Percentiles rank a stretch among this genome's conserved stretches.
phyloP scores from a whole-genome alignment of 164 flowering plant species.

The Tinospora cordifolia region DNA sequence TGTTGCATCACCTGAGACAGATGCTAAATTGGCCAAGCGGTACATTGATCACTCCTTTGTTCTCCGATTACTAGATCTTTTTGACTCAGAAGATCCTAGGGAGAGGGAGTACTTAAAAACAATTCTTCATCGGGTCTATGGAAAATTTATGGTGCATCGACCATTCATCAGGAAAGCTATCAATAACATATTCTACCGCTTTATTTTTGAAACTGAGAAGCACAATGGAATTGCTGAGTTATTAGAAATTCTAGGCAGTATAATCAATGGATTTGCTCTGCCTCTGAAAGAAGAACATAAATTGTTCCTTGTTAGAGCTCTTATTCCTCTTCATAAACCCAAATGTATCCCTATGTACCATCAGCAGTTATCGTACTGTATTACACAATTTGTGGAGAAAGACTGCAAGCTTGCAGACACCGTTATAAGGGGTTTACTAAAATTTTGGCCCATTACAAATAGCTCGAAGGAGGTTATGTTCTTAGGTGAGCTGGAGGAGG shows the following conservation, averaged over 20 bases:
- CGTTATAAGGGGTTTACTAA: slow-evolving; percentile 62
- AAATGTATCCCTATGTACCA: slow-evolving; percentile 71
- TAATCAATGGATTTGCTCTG: slow-evolving; percentile 80
- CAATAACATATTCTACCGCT: slow-evolving; percentile 64
- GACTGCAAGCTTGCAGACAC: slow-evolving; percentile 83
- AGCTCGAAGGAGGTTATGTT: slow-evolving; percentile 85
- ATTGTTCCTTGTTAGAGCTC: slow-evolving; percentile 52
- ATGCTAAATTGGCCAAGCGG: slow-evolving; percentile 71
- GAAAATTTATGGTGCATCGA: slow-evolving; percentile 84
- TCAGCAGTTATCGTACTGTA: slow-evolving; percentile 73
- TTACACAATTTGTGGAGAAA: slow-evolving; percentile 81
- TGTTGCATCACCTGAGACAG: slow-evolving; percentile 68
- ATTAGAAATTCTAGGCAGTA: slow-evolving; percentile 71
- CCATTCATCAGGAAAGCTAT: slow-evolving; percentile 77
- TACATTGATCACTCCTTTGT: slow-evolving; percentile 73
- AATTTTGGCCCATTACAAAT: slow-evolving; percentile 75
- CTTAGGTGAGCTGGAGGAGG: slow-evolving; percentile 70
- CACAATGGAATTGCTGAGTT: slow-evolving; percentile 80
- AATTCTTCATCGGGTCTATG: slow-evolving; percentile 80
- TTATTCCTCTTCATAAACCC: slow-evolving; percentile 88
- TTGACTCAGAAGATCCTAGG: slow-evolving; percentile 83
- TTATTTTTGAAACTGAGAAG: slow-evolving; percentile 75
- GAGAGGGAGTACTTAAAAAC: slow-evolving; percentile 85
- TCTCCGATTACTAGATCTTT: slow-evolving; percentile 58
- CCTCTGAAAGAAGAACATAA: slow-evolving; percentile 90